Conservation (phyloP, 495 filamentous ascomycete genomes). For the Saxophila tyrrhenica region DNA sequence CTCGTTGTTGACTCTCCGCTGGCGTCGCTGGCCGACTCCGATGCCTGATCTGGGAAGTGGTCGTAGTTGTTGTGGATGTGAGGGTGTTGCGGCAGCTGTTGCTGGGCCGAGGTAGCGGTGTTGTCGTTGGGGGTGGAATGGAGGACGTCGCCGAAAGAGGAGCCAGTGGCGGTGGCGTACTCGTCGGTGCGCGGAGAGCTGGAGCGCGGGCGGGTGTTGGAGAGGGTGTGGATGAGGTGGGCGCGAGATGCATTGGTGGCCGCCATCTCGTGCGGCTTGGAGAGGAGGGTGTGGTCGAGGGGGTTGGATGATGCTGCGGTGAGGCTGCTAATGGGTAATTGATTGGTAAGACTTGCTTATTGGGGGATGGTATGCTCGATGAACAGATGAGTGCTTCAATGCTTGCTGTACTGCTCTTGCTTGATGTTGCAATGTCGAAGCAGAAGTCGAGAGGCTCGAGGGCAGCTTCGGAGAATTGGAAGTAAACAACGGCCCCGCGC, state of each 20-base stretch:
- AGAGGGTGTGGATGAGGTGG: constrained; percentile 12
- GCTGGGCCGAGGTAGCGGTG: not conserved
- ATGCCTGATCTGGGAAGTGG: not conserved
- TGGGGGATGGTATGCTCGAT: no score
- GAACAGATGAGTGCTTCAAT: no score
- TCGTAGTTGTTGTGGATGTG: constrained; percentile 6
- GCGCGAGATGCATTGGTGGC: constrained; percentile 8
- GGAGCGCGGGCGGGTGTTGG: not conserved
- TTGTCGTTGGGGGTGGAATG: no score
- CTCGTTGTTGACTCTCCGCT: constrained; percentile 22
- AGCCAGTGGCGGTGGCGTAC: constrained; percentile 1
- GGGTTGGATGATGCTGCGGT: not conserved
- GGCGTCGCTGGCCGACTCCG: constrained; percentile 8
- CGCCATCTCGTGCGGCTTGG: not conserved
- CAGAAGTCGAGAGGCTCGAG: no score
- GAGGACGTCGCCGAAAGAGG: no score
- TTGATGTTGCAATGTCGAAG: no score
- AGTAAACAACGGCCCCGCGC: no score
- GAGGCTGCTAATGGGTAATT: no score
- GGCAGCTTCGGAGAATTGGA: no score
- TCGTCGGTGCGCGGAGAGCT: not conserved
- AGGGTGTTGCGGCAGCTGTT: not conserved
- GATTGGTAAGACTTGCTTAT: not conserved
- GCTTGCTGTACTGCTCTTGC: no score
- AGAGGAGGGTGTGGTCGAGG: not conserved